Evolutionary conservation across 805 yeast genomes (phyloP), one percentile per base, ranked within the genome.

Genomic region (Saccharomycopsis capsularis): DNA sequence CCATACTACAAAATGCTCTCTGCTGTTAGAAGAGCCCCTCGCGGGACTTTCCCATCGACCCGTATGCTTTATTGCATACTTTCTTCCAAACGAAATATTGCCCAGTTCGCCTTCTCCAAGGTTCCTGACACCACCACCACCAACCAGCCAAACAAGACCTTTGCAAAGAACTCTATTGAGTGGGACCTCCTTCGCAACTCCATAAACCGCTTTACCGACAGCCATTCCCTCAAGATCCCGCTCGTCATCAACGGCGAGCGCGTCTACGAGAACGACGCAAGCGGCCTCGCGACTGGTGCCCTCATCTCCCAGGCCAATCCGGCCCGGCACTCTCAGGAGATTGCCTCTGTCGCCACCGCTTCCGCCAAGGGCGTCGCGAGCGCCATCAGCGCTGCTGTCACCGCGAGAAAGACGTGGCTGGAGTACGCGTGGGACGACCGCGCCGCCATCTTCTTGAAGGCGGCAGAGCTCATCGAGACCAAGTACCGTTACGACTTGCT

Each of bases 401-500:
- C 63, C 1, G 95, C 96, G 32, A 89, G 88, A 66, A 67, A 70
- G 29, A 69, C 73, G 47, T 93, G 99, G 99, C 73, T 81, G 59
- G 68, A 76, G 22, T 73, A 80, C 59, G 78, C 95, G 18, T 88
- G 93, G 76, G 78, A 78, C 45, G 97, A 89, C 62, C 75, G 99
- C 53, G 91, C 96, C 7, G 87, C 97, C 3, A 79, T 93, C 40
- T 93, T 93, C 65, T 71, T 90, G 57, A 88, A 87, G 66, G 97
- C 98, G 7, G 95, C 99, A 1, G 98, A 93, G 62, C 74, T 93
- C 60, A 82, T 93, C 53, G 74, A 93, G 36, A 89, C 95, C 40
- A 90, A 89, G 64, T 89, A 93, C 69, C 79, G 99, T 57, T 85
- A 86, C 67, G 95, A 87, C 59, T 79, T 91, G 79, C 73, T 93